phyloP scores from a whole-genome alignment of 352 stramenopile species.

The Phytophthora crassamura region DNA sequence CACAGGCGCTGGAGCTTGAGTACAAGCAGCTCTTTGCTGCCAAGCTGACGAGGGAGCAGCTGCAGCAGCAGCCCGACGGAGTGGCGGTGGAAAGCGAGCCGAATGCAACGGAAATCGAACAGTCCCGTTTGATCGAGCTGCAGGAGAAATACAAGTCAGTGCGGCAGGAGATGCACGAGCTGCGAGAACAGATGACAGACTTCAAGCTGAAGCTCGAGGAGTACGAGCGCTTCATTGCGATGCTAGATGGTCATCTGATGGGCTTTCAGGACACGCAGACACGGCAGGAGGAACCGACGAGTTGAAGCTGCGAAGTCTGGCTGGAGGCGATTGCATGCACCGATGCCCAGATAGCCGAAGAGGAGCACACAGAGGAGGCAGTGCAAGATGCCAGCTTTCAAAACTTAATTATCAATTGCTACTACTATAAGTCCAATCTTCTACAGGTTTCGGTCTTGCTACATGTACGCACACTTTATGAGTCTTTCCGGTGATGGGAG shows the following conservation, averaged over 20 bases:
- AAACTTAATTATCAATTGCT: too few relatives aligned
- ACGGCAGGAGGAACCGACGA: constrained; percentile 22
- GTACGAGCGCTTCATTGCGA: constrained; percentile 58
- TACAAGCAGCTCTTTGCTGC: constrained; percentile 48
- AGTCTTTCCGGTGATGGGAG: too few relatives aligned
- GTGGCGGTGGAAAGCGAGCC: constrained; percentile 24
- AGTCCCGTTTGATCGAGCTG: constrained; percentile 37
- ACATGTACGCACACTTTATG: too few relatives aligned
- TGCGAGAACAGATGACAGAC: constrained; percentile 48
- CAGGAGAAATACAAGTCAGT: constrained; percentile 52
- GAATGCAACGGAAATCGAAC: constrained; percentile 32
- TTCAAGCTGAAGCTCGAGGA: constrained; percentile 58
- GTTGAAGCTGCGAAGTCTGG: constrained; percentile 9
- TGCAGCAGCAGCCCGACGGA: constrained; percentile 15
- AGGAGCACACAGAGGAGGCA: too few relatives aligned
- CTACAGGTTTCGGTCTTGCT: too few relatives aligned
- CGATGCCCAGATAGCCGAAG: not conserved
- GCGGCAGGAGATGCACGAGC: constrained; percentile 48
- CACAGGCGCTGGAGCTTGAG: constrained; percentile 43
- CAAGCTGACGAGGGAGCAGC: constrained; percentile 36
- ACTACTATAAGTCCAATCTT: too few relatives aligned
- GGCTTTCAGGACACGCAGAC: constrained; percentile 43
- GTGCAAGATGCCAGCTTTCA: too few relatives aligned
- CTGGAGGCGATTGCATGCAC: not conserved
- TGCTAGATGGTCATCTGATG: constrained; percentile 54